A percentile compares a stretch with the other conserved stretches of the same genome.
Conservation (phyloP, 164 flowering plant species). For the Pachysandra terminalis region DNA sequence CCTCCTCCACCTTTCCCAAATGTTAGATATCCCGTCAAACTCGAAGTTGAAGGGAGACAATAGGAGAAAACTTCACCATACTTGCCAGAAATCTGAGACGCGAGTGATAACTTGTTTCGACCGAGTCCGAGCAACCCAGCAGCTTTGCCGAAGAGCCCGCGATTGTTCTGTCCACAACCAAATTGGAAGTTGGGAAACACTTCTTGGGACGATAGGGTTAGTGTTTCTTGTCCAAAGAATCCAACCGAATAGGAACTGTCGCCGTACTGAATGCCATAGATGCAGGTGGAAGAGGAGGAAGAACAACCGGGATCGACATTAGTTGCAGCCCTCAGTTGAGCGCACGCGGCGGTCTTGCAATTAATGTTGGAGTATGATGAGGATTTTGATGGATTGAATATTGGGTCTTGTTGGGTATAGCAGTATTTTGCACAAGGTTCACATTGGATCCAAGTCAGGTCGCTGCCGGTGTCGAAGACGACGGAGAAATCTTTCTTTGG, state of each 20-base stretch:
- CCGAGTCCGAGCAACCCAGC: slow-evolving; percentile 53
- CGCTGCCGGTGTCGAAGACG: slow-evolving; percentile 46
- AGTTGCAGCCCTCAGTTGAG: slow-evolving; percentile 31
- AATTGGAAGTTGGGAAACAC: slow-evolving; percentile 23
- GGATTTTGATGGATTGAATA: slow-evolving; percentile 35
- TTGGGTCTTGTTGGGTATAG: slow-evolving; percentile 33
- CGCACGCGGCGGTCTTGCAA: slow-evolving; percentile 30
- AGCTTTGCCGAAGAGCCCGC: slow-evolving; percentile 46
- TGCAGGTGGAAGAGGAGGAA: slow-evolving; percentile 14
- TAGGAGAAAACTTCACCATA: slow-evolving; percentile 43
- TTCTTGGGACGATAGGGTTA: slow-evolving; percentile 23
- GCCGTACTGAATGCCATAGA: slow-evolving; percentile 43
- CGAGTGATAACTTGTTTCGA: slow-evolving; percentile 38
- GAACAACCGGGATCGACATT: slow-evolving; percentile 34
- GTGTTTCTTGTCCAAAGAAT: slow-evolving; percentile 30
- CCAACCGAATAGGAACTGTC: slow-evolving; percentile 45
- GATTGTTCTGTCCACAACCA: slow-evolving; percentile 54
- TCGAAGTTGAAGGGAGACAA: slow-evolving; percentile 38
- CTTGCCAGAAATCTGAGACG: slow-evolving; percentile 30
- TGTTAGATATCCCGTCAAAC: slow-evolving; percentile 27
- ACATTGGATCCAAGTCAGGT: too few species aligned
- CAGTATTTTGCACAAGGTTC: slow-evolving; percentile 41
- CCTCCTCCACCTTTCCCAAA: slow-evolving; percentile 20
- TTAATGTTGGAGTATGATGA: slow-evolving; percentile 24
- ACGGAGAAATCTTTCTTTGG: slow-evolving; percentile 28